phyloP scores from a whole-genome alignment of 2,329 filamentous ascomycete species.

The Teratosphaeria viscida region DNA sequence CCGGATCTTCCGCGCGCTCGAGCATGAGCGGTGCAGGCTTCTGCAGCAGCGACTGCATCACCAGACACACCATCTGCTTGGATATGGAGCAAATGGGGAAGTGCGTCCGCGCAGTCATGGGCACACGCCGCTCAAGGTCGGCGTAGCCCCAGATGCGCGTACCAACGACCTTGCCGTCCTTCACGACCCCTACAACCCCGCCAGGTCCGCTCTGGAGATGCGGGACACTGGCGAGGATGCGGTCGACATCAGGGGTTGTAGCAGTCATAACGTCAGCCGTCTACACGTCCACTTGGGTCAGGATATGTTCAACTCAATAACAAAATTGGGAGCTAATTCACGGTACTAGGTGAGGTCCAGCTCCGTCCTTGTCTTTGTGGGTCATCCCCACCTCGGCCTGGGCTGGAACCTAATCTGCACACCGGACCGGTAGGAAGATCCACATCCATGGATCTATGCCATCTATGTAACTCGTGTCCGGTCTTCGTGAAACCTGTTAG shows the following conservation, averaged over 20 bases:
- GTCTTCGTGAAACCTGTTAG: neutral
- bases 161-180: conserved; percentile 32
- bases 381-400: too few species aligned
- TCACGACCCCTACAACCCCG: conserved; percentile 32
- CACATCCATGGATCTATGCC: too few species aligned
- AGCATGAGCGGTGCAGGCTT: conserved; percentile 24
- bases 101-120: conserved; percentile 27
- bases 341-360: too few species aligned
- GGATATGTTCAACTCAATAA: neutral
- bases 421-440: too few species aligned
- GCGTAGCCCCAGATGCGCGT: conserved; percentile 36
- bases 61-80: conserved; percentile 29
- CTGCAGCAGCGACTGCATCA: conserved; percentile 21
- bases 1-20: conserved; percentile 4
- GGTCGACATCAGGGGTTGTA: conserved; percentile 1
- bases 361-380: too few species aligned
- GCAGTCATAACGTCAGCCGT: neutral
- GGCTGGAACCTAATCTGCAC: too few species aligned
- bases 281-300: neutral
- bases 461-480: too few species aligned
- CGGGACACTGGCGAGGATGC: conserved; percentile 5
- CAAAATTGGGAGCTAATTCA: too few species aligned
- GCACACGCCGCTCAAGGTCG: conserved; percentile 29
- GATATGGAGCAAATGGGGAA: conserved; percentile 40
- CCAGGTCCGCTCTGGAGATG: conserved; percentile 29